A percentile compares a stretch with the other conserved stretches of the same genome.
phyloP scores from a whole-genome alignment of 192 early-diverging fungal species.

The Podila epigama region DNA sequence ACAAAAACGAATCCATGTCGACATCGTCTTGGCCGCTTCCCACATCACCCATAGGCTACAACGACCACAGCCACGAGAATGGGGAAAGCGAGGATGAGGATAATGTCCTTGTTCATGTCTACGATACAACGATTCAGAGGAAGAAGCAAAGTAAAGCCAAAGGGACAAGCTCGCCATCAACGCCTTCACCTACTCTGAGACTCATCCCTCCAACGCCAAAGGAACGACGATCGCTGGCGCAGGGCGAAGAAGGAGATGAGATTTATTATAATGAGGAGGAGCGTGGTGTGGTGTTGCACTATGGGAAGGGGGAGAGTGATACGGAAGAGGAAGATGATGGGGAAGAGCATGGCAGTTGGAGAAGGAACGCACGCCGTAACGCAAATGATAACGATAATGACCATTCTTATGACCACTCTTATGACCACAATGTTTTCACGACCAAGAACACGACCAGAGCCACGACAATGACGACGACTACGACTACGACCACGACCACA shows the following conservation, averaged over 20 bases:
- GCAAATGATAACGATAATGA: constrained; percentile 8
- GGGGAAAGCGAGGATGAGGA: constrained; percentile 6
- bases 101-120: not conserved
- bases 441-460: constrained; percentile 6
- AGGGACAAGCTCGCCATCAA: constrained; percentile 8
- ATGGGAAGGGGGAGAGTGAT: not conserved
- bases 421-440: not conserved
- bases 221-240: not conserved
- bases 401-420: constrained; percentile 16
- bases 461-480: not conserved
- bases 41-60: constrained; percentile 1
- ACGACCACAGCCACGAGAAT: not conserved
- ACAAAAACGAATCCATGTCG: constrained; percentile 23
- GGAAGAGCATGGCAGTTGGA: no score
- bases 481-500: not conserved
- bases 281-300: constrained; percentile 4
- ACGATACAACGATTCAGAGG: no score
- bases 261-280: not conserved
- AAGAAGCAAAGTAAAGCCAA: not conserved
- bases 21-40: constrained; percentile 16
- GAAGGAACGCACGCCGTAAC: not conserved
- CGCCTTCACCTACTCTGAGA: constrained; percentile 34
- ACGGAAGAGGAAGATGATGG: not conserved
- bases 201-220: constrained; percentile 46
- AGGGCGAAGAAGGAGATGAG: not conserved